phyloP scores from a whole-genome alignment of 2,329 filamentous ascomycete genomes.

The Aspergillus sp. region DNA sequence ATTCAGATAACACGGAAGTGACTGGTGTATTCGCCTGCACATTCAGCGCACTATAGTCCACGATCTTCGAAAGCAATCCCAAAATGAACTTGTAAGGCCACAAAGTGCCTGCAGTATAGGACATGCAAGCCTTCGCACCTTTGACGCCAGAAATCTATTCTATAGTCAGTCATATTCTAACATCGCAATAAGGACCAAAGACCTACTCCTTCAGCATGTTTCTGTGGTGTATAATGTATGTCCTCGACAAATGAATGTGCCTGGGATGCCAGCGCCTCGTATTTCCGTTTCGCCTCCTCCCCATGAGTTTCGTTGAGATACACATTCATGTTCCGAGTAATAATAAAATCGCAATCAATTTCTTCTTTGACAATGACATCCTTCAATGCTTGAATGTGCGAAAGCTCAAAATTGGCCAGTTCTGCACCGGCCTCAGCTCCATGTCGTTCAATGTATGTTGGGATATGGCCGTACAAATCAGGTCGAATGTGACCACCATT shows the following conservation, averaged over 20 bases:
- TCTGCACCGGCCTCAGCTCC: constrained; percentile 34
- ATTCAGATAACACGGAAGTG: constrained; percentile 16
- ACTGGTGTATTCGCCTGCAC: constrained; percentile 50
- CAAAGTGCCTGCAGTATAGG: constrained; percentile 30
- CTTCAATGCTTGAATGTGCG: constrained; percentile 38
- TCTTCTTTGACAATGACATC: constrained; percentile 35
- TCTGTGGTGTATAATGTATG: constrained; percentile 19
- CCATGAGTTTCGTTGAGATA: constrained; percentile 31
- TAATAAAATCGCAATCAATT: constrained; percentile 41
- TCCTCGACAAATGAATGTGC: constrained; percentile 26
- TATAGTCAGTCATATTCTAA: background rate
- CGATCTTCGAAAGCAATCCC: constrained; percentile 58
- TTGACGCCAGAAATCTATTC: constrained; percentile 34
- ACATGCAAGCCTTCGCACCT: constrained; percentile 31
- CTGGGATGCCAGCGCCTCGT: constrained; percentile 24
- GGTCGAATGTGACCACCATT: constrained; percentile 43
- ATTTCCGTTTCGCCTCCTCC: constrained; percentile 19
- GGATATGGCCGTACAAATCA: constrained; percentile 37
- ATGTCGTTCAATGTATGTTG: constrained; percentile 29
- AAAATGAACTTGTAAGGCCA: constrained; percentile 75
- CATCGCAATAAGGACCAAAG: background rate
- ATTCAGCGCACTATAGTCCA: constrained; percentile 42
- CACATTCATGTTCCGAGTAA: constrained; percentile 39
- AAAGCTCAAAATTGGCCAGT: constrained; percentile 36
- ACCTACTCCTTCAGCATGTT: constrained; percentile 25